Conservation (phyloP, 257 asterid species). For the Asclepias syriaca region DNA sequence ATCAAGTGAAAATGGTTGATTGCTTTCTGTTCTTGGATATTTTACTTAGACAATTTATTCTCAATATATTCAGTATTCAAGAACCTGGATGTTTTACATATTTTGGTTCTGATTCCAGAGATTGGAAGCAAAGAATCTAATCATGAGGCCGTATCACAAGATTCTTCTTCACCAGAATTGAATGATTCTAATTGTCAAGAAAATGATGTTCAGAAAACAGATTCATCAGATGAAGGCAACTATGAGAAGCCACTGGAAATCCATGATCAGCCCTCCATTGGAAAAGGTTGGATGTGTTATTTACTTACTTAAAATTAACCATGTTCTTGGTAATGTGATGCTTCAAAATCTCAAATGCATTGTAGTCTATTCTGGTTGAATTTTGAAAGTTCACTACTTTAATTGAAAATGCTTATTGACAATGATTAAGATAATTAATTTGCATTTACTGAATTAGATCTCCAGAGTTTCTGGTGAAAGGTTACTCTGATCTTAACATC, state of each 20-base stretch:
- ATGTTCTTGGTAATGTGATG: not conserved
- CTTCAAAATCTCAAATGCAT: not conserved
- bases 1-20: conserved; percentile 35
- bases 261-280: conserved; percentile 24
- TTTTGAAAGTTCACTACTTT: not conserved
- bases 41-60: not conserved
- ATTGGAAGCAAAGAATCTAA: conserved; percentile 14
- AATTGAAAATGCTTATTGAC: too few species aligned
- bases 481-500: not conserved
- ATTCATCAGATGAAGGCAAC: not conserved
- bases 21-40: not conserved
- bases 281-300: conserved; percentile 32
- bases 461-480: not conserved
- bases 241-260: conserved; percentile 11
- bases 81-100: not conserved
- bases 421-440: not conserved
- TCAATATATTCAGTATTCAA: not conserved
- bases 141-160: conserved; percentile 6
- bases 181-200: conserved; percentile 16
- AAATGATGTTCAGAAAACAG: conserved; percentile 14
- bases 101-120: conserved; percentile 1
- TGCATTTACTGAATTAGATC: not conserved
- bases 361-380: not conserved
- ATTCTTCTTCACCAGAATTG: conserved; percentile 23
- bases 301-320: not conserved